A percentile compares a stretch with the other conserved stretches of the same genome.
Evolutionary conservation across 768 basidiomycete genomes (phyloP).

Genomic region (Erythrobasidium yunnanense): DNA sequence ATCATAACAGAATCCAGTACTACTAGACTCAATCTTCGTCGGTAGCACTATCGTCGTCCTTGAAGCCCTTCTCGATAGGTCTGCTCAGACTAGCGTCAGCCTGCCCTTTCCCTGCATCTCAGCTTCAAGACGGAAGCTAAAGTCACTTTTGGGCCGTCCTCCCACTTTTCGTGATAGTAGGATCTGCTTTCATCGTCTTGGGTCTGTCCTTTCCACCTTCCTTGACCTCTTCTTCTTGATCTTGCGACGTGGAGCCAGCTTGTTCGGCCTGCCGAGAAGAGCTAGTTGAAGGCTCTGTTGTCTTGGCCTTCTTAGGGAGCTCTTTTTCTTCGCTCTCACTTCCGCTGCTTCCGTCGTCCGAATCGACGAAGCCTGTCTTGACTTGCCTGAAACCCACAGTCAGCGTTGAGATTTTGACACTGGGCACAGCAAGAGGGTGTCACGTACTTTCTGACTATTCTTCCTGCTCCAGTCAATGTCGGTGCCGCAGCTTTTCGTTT

Average conservation of each 20-base stretch:
- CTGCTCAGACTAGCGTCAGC: too few species aligned
- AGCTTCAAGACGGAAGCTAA: too few species aligned
- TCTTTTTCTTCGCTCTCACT: background rate
- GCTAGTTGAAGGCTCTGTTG: background rate
- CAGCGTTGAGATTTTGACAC: background rate
- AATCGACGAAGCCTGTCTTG: slow-evolving; percentile 4
- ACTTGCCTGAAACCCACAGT: background rate
- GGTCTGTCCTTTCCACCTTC: background rate
- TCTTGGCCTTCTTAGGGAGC: background rate
- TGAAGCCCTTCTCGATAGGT: too few species aligned
- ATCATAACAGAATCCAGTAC: too few species aligned
- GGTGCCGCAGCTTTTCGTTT: slow-evolving; percentile 19
- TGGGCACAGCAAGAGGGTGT: background rate
- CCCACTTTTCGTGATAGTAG: background rate
- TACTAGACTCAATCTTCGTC: too few species aligned
- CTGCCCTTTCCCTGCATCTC: too few species aligned
- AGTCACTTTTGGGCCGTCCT: background rate
- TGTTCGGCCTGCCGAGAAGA: too few species aligned
- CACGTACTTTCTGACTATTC: slow-evolving; percentile 13
- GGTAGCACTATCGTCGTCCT: too few species aligned
- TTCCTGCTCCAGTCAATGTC: background rate
- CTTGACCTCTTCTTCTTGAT: background rate
- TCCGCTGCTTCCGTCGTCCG: background rate
- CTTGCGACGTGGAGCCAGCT: too few species aligned
- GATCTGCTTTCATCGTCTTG: background rate